Base-by-base conservation (phyloP, 768 basidiomycete genomes). In the Leucocoprinus sp. region DNA sequence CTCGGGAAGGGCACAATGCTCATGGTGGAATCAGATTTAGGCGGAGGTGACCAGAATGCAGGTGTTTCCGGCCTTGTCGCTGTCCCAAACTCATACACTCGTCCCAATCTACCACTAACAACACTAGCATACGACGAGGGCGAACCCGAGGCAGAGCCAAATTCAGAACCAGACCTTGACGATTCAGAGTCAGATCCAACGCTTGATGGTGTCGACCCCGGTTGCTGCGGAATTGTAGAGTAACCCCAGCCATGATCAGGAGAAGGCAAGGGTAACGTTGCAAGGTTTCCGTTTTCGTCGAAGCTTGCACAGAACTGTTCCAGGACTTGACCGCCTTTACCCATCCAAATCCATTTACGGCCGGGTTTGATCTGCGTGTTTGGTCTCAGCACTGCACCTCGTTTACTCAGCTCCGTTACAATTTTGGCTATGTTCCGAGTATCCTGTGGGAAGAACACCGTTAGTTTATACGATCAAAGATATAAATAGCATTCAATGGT, bases 341-440 rank as follows among this genome's bases (percentile, higher is more conserved):
- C 88, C 90, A 93, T 92, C 90, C 90, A 92, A 11, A 65, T 65
- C 89, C 86, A 93, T 43, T 82, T 73, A 39, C 76, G 70, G 50
- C 73, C 70, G 29, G 78, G 75, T 56, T 76, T 69, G 54, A 90
- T 76, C n/a, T 67, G 51, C 6, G 78, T 79, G 56, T 93, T 96
- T 17, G 90, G 78, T 50, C 77, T 70, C 50, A 97, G 68, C 47
- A 71, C 65, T 24, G 84, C 67, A 22, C 82, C 81, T 43, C 77
- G 74, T 44, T 75, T 64, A 9, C 82, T 82, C n/a, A 97, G 76
- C 55, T 90, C 85, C 40, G 76, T 64, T 31, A 95, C 60, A 50
- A 99, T 80, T 26, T 87, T 78, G 8, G 87, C 74, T 46, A 97
- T 77, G 61, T 99, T 99, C 23, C 87, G 82, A 27, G 88, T 76